phyloP scores from a whole-genome alignment of 169 alveolate species.

The Plasmodium cynomolgi region DNA sequence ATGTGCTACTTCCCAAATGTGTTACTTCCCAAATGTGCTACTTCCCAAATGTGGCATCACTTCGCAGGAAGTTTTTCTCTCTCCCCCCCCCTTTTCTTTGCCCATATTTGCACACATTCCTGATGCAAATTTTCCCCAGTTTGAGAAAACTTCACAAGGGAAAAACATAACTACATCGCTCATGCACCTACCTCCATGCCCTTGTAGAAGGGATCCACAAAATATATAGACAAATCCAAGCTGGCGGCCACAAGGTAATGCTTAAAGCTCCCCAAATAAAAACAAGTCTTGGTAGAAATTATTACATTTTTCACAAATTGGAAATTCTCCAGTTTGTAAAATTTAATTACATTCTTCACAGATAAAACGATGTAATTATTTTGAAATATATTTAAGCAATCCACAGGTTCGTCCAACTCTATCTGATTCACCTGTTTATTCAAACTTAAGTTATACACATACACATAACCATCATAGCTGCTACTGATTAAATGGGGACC shows the following conservation, averaged over 20 bases:
- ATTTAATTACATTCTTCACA: conserved; percentile 39
- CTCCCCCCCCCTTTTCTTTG: neutral
- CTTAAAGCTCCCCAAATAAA: conserved; percentile 22
- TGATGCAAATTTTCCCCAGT: neutral
- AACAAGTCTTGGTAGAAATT: conserved; percentile 52
- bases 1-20: neutral
- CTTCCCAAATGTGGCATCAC: neutral
- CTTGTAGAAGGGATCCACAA: conserved; percentile 44
- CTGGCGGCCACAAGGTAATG: conserved; percentile 58
- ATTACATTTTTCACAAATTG: conserved; percentile 30
- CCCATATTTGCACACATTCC: neutral
- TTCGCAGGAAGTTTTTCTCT: neutral
- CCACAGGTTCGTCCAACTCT: conserved; percentile 66
- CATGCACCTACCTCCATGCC: conserved; percentile 7
- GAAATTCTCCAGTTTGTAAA: conserved; percentile 11
- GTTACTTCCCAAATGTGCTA: neutral
- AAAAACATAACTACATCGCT: neutral
- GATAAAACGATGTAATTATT: conserved; percentile 42
- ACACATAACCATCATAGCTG: conserved; percentile 69
- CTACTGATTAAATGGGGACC: conserved; percentile 61
- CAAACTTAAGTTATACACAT: conserved; percentile 18
- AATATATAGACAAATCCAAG: conserved; percentile 35
- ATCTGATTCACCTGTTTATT: conserved; percentile 9
- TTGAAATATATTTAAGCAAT: conserved; percentile 30
- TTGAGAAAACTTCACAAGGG: neutral